A percentile compares a stretch with the other conserved stretches of the same genome.
phyloP scores from a whole-genome alignment of 2,329 filamentous ascomycete genomes.

The Diaporthe eres region DNA sequence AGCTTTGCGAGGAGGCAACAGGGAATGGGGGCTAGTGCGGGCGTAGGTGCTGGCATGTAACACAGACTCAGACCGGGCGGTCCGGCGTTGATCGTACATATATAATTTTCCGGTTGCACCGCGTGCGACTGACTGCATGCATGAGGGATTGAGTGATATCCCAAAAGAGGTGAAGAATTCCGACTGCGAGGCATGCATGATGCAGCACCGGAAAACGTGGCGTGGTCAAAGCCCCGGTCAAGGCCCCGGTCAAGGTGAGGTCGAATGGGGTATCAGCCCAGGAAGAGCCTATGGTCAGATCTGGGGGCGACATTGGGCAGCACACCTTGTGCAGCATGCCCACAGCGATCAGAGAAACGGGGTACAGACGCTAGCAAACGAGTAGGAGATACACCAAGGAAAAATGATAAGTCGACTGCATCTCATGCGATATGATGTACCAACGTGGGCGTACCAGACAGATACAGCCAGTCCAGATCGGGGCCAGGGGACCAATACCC shows the following conservation, averaged over 20 bases:
- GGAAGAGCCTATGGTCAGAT: neutral
- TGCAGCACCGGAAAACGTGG: constrained; percentile 13
- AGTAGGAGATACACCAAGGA: neutral
- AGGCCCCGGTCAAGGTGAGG: neutral
- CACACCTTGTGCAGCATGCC: neutral
- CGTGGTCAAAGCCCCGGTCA: neutral
- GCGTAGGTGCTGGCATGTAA: constrained; percentile 17
- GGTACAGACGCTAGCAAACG: neutral
- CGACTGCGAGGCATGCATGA: neutral
- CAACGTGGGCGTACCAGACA: neutral
- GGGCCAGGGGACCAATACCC: neutral
- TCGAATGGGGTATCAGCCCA: constrained; percentile 2
- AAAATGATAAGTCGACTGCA: neutral
- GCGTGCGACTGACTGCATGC: neutral
- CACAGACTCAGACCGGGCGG: constrained; percentile 25
- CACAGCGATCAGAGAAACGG: constrained; percentile 13
- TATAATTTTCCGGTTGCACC: constrained; percentile 12
- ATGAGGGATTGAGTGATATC: neutral
- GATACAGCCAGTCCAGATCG: neutral
- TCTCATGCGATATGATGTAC: neutral
- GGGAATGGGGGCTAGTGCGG: neutral
- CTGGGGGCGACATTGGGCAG: constrained; percentile 15
- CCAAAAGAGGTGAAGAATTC: neutral
- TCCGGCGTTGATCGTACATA: neutral
- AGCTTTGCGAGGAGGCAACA: neutral